Conservation (phyloP, 73 alveolate species). For the Breviolum minutum region DNA sequence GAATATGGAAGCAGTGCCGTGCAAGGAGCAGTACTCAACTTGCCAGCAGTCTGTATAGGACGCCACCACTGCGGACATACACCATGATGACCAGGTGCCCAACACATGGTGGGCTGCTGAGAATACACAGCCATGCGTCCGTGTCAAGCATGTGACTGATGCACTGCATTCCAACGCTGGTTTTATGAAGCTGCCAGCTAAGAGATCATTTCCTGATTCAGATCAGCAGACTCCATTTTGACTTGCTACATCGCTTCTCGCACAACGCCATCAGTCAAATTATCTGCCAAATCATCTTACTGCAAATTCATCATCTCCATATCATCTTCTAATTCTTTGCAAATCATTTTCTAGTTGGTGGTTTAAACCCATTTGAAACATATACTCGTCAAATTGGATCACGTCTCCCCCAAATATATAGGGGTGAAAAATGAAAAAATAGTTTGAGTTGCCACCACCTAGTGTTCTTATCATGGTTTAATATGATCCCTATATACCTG, state of each 20-base stretch:
- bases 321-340: no score
- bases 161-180: background rate
- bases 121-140: conserved; percentile 84
- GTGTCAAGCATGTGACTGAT: background rate
- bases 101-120: conserved; percentile 58
- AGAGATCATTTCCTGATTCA: conserved; percentile 3
- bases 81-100: conserved; percentile 56
- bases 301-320: no score
- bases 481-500: conserved; percentile 18
- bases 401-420: no score
- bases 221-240: no score
- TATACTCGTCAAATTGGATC: no score
- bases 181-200: background rate
- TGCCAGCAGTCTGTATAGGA: conserved; percentile 48
- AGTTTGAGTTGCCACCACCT: conserved; percentile 52
- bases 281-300: no score
- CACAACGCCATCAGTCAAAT: no score
- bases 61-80: conserved; percentile 41
- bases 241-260: no score
- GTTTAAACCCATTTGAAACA: no score
- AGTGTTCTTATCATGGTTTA: conserved; percentile 11
- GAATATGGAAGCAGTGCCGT: conserved; percentile 52
- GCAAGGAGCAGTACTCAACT: conserved; percentile 61
- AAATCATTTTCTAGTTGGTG: no score
- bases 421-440: no score